phyloP scores from a whole-genome alignment of 2,329 filamentous ascomycete species.

The Calonectria pseudoreteaudii region DNA sequence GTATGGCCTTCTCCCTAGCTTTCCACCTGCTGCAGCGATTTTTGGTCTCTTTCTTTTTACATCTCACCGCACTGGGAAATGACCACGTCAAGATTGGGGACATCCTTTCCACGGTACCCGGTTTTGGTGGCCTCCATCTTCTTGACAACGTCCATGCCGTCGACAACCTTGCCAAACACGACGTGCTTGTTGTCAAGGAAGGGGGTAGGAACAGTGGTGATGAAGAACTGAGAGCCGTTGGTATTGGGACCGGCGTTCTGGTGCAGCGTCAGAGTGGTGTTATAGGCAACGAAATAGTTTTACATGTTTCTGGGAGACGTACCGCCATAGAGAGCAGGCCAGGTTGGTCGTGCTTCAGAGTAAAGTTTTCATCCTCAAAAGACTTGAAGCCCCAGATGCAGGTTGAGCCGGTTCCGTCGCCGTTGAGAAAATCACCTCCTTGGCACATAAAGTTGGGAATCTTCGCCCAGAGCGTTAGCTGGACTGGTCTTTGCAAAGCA shows the following conservation, averaged over 20 bases:
- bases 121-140: conserved; percentile 95
- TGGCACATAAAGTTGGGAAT: conserved; percentile 98
- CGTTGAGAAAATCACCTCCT: conserved; percentile 94
- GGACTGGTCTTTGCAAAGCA: background rate
- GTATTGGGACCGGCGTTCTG: conserved; percentile 92
- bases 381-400: conserved; percentile 88
- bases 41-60: conserved; percentile 56
- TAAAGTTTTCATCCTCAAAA: conserved; percentile 94
- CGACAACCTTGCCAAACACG: conserved; percentile 91
- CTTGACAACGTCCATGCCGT: conserved; percentile 88
- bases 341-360: conserved; percentile 79
- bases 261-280: background rate
- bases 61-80: conserved; percentile 94
- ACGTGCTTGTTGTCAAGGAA: conserved; percentile 95
- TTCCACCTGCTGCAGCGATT: background rate
- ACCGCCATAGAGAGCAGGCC: conserved; percentile 95
- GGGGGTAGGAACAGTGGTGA: conserved; percentile 88
- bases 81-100: conserved; percentile 85
- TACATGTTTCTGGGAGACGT: conserved; percentile 51
- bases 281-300: too few species aligned
- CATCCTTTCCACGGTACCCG: conserved; percentile 77
- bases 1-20: background rate
- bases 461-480: conserved; percentile 55
- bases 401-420: conserved; percentile 89
- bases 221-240: conserved; percentile 98